phyloP scores from a whole-genome alignment of 306 rosid genomes.

The Oxytropis ochrocephala region DNA sequence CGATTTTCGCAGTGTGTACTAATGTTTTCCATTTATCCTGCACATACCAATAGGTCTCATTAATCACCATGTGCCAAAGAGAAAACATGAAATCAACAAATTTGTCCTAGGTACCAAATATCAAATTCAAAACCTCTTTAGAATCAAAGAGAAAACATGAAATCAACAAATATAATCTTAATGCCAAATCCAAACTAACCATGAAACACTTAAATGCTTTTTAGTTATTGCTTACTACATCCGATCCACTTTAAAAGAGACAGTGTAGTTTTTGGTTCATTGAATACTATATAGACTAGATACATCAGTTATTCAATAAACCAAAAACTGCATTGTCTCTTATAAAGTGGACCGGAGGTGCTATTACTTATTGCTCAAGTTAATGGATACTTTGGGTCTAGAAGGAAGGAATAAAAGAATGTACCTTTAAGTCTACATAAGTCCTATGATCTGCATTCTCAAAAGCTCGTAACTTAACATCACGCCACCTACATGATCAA shows the following conservation, averaged over 20 bases:
- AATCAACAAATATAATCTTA: background rate
- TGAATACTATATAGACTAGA: too few species aligned
- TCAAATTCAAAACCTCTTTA: background rate
- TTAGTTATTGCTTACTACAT: too few species aligned
- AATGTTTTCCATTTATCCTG: slow-evolving; percentile 98
- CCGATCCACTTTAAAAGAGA: too few species aligned
- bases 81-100: too few species aligned
- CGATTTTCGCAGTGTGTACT: slow-evolving; percentile 85
- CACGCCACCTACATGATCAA: slow-evolving; percentile 75
- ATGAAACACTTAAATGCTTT: slow-evolving; percentile 5
- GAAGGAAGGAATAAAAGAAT: background rate
- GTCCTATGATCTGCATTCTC: slow-evolving; percentile 96
- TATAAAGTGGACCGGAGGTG: too few species aligned
- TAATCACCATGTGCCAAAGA: background rate
- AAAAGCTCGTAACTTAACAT: slow-evolving; percentile 78
- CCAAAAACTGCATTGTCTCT: too few species aligned
- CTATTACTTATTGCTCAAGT: background rate
- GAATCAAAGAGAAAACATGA: background rate
- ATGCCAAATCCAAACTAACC: background rate
- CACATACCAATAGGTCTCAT: background rate
- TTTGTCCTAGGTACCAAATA: slow-evolving; percentile 1
- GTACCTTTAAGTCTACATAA: slow-evolving; percentile 91
- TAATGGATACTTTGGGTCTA: background rate
- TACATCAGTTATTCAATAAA: too few species aligned
- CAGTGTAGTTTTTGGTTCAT: too few species aligned